Conservation (phyloP, 2,329 filamentous ascomycete genomes). For the Penicillium expansum region DNA sequence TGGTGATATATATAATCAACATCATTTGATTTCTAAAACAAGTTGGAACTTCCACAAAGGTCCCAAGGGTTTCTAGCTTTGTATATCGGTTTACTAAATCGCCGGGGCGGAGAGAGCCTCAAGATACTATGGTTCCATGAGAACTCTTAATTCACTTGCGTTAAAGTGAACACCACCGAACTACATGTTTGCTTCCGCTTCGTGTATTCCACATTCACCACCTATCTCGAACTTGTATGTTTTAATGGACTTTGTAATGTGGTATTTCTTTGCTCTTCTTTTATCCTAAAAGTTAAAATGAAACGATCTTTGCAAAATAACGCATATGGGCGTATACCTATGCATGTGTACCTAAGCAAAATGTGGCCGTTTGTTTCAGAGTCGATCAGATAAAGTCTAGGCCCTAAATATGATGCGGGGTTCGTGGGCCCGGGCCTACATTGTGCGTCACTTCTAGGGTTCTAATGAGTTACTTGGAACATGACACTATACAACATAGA, state of each 20-base stretch:
- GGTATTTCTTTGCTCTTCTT: no score
- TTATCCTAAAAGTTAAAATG: not conserved
- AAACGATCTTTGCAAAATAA: not conserved
- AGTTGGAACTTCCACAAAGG: not conserved
- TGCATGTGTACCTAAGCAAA: not conserved
- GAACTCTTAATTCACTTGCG: not conserved
- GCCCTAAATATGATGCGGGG: conserved; percentile 5
- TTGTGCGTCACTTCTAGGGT: not conserved
- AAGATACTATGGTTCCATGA: not conserved
- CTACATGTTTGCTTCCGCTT: not conserved
- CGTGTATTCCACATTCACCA: no score
- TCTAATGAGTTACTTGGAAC: not conserved
- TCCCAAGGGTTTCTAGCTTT: not conserved
- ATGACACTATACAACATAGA: not conserved
- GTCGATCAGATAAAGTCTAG: conserved; percentile 12
- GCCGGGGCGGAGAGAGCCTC: not conserved
- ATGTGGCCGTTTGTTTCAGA: not conserved
- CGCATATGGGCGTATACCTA: not conserved
- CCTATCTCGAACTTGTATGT: not conserved
- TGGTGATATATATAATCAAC: not conserved
- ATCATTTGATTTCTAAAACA: not conserved
- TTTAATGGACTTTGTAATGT: no score
- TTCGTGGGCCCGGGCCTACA: not conserved
- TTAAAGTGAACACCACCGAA: not conserved
- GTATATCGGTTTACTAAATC: not conserved